A percentile compares a stretch with the other conserved stretches of the same genome.
Conservation (phyloP, 805 yeast genomes). For the Ogataea allantospora region DNA sequence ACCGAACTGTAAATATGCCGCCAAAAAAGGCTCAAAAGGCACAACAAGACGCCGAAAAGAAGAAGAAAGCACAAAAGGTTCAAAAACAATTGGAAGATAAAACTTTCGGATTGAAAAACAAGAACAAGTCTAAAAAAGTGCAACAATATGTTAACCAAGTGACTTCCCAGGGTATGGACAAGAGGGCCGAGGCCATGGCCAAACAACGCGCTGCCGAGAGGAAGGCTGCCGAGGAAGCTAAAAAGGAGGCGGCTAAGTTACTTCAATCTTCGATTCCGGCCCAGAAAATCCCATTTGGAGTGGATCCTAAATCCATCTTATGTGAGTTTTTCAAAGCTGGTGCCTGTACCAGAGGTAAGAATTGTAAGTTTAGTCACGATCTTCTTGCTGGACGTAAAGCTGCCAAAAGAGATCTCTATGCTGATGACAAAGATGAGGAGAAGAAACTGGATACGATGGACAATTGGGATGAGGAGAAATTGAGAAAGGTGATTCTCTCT, state of each 20-base stretch:
- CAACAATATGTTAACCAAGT: conserved; percentile 71
- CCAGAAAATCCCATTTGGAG: conserved; percentile 94
- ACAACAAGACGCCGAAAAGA: conserved; percentile 56
- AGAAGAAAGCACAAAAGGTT: conserved; percentile 58
- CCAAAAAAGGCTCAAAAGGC: conserved; percentile 61
- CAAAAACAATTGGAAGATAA: conserved; percentile 73
- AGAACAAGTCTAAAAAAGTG: conserved; percentile 90
- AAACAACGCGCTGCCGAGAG: conserved; percentile 81
- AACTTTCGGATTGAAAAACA: conserved; percentile 94
- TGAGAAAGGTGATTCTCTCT: conserved; percentile 78
- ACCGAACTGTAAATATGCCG: conserved; percentile 49
- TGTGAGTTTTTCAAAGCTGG: conserved; percentile 88
- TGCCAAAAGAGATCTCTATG: conserved; percentile 86
- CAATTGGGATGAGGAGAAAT: conserved; percentile 94
- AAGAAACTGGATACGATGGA: conserved; percentile 79
- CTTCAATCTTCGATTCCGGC: conserved; percentile 62
- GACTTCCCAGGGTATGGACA: conserved; percentile 55
- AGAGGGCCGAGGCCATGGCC: conserved; percentile 46
- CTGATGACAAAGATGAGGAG: conserved; percentile 68
- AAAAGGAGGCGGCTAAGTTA: conserved; percentile 78
- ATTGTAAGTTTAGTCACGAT: conserved; percentile 94
- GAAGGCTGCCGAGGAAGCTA: conserved; percentile 88
- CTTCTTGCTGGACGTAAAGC: conserved; percentile 80
- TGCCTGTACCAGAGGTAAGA: conserved; percentile 75
- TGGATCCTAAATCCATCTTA: conserved; percentile 90